Percentiles rank a stretch among this genome's conserved stretches.
These are phyloP conservation scores for Auricularia sp. DNA, from an alignment of 768 basidiomycete genomes.

Conservation along the genomic window DNA sequence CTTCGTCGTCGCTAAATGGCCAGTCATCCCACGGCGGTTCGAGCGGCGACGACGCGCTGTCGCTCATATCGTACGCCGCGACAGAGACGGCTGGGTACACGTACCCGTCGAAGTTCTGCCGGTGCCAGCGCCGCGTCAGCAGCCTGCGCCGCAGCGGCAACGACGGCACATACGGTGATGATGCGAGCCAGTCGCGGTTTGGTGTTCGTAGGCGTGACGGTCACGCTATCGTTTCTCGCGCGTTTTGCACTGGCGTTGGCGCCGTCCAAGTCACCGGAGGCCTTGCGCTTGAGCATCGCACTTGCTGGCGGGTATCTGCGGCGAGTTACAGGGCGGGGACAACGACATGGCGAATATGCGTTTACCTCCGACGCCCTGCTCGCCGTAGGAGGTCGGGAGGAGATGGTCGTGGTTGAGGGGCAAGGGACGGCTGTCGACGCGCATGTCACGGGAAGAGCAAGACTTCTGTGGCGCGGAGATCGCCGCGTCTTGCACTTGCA, in stretches of 20 bases:
- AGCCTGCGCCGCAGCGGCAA: neutral
- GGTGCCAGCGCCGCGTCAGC: neutral
- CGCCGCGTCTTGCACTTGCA: too few species aligned
- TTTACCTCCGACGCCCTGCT: too few species aligned
- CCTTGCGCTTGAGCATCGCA: neutral
- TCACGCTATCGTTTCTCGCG: too few species aligned
- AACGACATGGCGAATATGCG: too few species aligned
- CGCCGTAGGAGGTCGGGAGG: too few species aligned
- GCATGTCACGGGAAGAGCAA: too few species aligned
- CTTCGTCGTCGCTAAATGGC: slow-evolving; percentile 10
- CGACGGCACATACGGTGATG: neutral
- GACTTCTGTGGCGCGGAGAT: too few species aligned
- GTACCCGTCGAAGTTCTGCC: neutral
- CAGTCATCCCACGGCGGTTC: neutral
- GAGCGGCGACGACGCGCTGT: neutral
- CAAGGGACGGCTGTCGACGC: too few species aligned
- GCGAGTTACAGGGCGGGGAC: too few species aligned
- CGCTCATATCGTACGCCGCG: neutral
- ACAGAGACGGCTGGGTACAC: neutral
- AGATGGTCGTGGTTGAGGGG: too few species aligned
- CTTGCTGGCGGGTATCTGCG: too few species aligned
- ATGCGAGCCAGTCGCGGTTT: neutral
- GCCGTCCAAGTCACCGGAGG: neutral
- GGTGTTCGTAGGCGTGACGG: neutral
- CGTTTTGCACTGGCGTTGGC: too few species aligned